Conservation (phyloP, 805 yeast genomes). For the Alloascoidea africana region DNA sequence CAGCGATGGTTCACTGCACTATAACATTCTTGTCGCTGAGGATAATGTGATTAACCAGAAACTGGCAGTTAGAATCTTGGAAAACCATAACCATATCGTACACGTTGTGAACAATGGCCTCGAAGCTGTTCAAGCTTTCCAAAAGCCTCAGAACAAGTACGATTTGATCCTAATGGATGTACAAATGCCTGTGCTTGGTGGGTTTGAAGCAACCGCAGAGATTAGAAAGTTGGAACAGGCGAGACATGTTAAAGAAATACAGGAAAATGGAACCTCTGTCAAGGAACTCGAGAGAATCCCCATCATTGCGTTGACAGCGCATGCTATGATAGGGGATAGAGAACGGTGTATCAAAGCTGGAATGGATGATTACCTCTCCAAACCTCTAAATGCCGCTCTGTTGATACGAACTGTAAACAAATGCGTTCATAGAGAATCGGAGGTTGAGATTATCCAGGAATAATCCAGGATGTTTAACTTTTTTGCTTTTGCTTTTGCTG, state of each 20-base stretch:
- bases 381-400: conserved; percentile 68
- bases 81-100: conserved; percentile 73
- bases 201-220: conserved; percentile 79
- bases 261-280: neutral
- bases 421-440: conserved; percentile 63
- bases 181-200: conserved; percentile 94
- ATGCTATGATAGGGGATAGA: conserved; percentile 69
- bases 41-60: conserved; percentile 82
- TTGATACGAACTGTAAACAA: conserved; percentile 75
- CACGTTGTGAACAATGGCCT: conserved; percentile 78
- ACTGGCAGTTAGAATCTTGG: conserved; percentile 70
- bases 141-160: conserved; percentile 44
- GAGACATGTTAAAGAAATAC: neutral
- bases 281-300: conserved; percentile 37
- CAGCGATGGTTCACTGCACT: conserved; percentile 63
- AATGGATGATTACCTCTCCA: conserved; percentile 66
- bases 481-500: no score
- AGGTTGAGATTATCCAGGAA: no score
- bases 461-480: no score
- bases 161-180: conserved; percentile 88
- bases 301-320: conserved; percentile 63
- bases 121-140: conserved; percentile 67
- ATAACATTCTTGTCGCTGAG: conserved; percentile 67
- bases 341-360: conserved; percentile 58
- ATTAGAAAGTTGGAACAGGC: conserved; percentile 28